Base-by-base conservation (phyloP, 2,329 filamentous ascomycete genomes). In the Colletotrichum musae region DNA sequence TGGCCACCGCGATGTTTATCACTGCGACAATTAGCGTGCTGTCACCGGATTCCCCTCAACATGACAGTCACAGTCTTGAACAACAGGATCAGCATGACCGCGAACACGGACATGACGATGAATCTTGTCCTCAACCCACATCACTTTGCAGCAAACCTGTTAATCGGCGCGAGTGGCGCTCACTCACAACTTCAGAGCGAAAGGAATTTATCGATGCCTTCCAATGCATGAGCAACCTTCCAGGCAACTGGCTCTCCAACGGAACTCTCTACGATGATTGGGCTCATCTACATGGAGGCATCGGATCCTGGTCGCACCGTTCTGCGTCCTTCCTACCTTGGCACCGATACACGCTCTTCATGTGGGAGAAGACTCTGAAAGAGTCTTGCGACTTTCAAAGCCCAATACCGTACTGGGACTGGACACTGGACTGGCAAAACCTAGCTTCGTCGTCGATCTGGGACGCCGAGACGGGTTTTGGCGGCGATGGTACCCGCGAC, bases 261-360 rank as follows among this genome's bases (percentile, higher is more conserved):
- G 47, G 47, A 3, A 50, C 47, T 21, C n/a, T 50, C 47, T 50
- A 50, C 21, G 47, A 50, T 21, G 47, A 50, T 4, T 50, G n/a
- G n/a, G n/a, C 47, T 12, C 47, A 21, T 18, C 21, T 50, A 24
- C 47, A 50, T 10, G 47, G 21, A 24, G 21, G 21, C 7, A 21
- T 50, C 5, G 47, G 47, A 5, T 50, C 47, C 47, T 24, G n/a
- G 21, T 50, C 47, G n/a, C 47, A 50, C 47, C n/a, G 47, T 10
- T 50, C 47, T 21, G 47, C 47, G n/a, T 50, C 47, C 4, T 81
- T 80, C 70, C 74, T 81, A 4, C 70, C 76, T 0, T 80, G 79
- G 79, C 79, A 81, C 61, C 70, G 79, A 13, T 79, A 77, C 57
- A 77, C 79, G 58, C 66, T 77, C 21, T 72, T 77, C 51, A 54